Conservation (phyloP, 2,329 filamentous ascomycete genomes). For the Xylariales sp. region DNA sequence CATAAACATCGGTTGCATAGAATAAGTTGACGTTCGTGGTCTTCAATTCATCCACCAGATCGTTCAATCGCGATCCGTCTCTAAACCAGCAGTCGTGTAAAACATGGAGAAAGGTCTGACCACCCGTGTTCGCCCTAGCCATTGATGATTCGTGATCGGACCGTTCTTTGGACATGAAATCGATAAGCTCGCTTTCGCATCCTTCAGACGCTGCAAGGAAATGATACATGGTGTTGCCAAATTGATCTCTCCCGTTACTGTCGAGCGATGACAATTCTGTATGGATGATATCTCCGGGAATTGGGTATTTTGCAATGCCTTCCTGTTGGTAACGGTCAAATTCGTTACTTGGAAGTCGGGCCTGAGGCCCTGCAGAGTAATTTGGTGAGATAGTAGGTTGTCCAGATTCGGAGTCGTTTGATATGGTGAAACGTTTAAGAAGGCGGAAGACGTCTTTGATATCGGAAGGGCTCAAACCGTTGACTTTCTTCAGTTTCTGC, state of each 20-base stretch:
- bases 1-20: constrained; percentile 25
- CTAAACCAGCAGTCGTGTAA: constrained; percentile 27
- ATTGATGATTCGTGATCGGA: constrained; percentile 20
- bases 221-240: constrained; percentile 51
- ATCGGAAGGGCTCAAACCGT: constrained; percentile 18
- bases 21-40: constrained; percentile 17
- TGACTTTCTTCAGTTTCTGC: constrained; percentile 4
- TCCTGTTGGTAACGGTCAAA: not conserved
- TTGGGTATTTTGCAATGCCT: constrained; percentile 23
- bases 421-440: constrained; percentile 26
- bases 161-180: constrained; percentile 15
- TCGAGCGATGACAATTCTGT: constrained; percentile 11
- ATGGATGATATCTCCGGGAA: constrained; percentile 47
- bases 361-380: not conserved
- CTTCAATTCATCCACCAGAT: constrained; percentile 18
- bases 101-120: constrained; percentile 28
- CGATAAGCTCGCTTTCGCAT: constrained; percentile 16
- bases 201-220: constrained; percentile 16
- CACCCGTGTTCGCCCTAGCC: constrained; percentile 21
- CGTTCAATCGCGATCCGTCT: constrained; percentile 15
- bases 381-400: constrained; percentile 9
- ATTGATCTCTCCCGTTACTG: constrained; percentile 32
- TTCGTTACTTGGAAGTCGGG: not conserved
- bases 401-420: constrained; percentile 18
- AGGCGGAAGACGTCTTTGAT: constrained; percentile 25